phyloP scores from a whole-genome alignment of 2,329 filamentous ascomycete species.

The Exophiala aquamarina region DNA sequence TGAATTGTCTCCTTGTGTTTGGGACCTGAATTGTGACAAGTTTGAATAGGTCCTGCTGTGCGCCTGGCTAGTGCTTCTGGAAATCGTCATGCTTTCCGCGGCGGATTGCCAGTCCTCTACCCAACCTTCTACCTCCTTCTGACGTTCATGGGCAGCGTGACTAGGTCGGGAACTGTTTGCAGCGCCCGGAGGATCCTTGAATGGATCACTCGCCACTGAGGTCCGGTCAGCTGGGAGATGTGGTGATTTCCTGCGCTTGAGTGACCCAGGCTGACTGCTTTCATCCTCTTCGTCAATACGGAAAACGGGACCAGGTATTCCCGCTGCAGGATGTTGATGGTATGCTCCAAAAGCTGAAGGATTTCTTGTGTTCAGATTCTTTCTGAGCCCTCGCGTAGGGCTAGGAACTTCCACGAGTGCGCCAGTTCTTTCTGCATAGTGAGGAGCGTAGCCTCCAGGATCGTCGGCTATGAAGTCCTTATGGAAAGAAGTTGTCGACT shows the following conservation, averaged over 20 bases:
- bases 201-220: conserved; percentile 24
- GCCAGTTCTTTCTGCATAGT: conserved; percentile 42
- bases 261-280: conserved; percentile 24
- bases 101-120: conserved; percentile 31
- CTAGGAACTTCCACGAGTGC: conserved; percentile 42
- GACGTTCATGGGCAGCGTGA: conserved; percentile 21
- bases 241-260: conserved; percentile 12
- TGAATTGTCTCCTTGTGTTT: conserved; percentile 22
- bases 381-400: conserved; percentile 40
- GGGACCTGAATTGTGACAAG: conserved; percentile 23
- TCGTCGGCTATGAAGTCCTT: not conserved
- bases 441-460: conserved; percentile 30
- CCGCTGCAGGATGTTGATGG: conserved; percentile 17
- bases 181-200: conserved; percentile 21
- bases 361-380: conserved; percentile 43
- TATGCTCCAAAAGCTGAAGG: conserved; percentile 10
- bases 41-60: conserved; percentile 28
- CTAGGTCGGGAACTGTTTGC: conserved; percentile 6
- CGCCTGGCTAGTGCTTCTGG: conserved; percentile 26
- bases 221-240: conserved; percentile 4
- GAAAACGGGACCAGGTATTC: conserved; percentile 22
- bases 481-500: conserved; percentile 4
- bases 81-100: conserved; percentile 27
- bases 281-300: conserved; percentile 29
- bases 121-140: conserved; percentile 29